phyloP scores from a whole-genome alignment of 2,329 filamentous ascomycete genomes.

The Arachnomyces sp. region DNA sequence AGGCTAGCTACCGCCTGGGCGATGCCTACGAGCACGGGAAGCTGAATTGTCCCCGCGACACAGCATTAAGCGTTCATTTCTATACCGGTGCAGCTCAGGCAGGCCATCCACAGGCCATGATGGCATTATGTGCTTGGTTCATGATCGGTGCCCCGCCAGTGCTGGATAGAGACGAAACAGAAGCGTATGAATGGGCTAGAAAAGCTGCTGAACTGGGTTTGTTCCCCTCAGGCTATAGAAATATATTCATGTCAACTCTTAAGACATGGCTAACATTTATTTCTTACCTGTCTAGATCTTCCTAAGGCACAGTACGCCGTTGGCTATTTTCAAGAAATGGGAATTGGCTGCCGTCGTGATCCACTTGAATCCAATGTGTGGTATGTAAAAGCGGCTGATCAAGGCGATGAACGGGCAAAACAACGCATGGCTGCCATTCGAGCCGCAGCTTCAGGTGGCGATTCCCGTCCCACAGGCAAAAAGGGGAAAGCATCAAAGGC shows the following conservation, averaged over 20 bases:
- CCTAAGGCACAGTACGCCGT: conserved; percentile 82
- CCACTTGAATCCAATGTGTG: conserved; percentile 95
- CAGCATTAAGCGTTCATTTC: conserved; percentile 90
- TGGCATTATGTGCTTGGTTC: conserved; percentile 98
- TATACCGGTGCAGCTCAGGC: conserved; percentile 87
- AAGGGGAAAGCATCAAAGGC: conserved; percentile 3
- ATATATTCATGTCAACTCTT: neutral
- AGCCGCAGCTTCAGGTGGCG: conserved; percentile 61
- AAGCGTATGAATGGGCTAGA: conserved; percentile 93
- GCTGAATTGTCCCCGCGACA: conserved; percentile 79
- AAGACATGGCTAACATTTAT: conserved; percentile 2
- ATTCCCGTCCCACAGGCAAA: conserved; percentile 19
- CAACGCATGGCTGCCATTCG: conserved; percentile 80
- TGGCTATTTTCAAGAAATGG: conserved; percentile 97
- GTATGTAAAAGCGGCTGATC: conserved; percentile 93
- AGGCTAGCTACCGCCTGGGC: conserved; percentile 83
- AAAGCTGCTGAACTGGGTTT: conserved; percentile 78
- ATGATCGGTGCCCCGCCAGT: conserved; percentile 90
- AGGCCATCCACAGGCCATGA: conserved; percentile 83
- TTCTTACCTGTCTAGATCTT: conserved; percentile 31
- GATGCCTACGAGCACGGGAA: conserved; percentile 93
- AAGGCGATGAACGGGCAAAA: conserved; percentile 82
- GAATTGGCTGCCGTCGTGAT: conserved; percentile 88
- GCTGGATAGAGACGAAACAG: conserved; percentile 87
- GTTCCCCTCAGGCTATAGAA: conserved; percentile 26